Percentiles rank a stretch among this genome's conserved stretches.
These are phyloP conservation scores for Aspergillus calidoustus DNA, from an alignment of 2,329 filamentous ascomycete species.

Conservation along the genomic window DNA sequence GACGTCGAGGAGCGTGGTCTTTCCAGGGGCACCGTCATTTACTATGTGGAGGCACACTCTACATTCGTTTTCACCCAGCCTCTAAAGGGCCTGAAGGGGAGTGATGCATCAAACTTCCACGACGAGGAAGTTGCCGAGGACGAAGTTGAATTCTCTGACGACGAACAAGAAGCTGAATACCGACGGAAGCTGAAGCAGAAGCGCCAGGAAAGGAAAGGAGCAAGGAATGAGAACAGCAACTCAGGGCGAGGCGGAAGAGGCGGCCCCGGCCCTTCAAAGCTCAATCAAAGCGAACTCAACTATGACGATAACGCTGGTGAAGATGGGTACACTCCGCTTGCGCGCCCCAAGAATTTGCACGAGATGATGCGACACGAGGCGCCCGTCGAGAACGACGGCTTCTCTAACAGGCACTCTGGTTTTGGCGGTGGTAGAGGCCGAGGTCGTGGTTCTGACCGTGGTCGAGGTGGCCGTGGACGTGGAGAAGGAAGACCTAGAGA, in stretches of 20 bases:
- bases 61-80: slow-evolving; percentile 85
- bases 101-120: slow-evolving; percentile 91
- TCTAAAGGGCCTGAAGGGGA: slow-evolving; percentile 78
- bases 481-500: slow-evolving; percentile 38
- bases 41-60: slow-evolving; percentile 78
- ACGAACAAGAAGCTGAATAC: slow-evolving; percentile 88
- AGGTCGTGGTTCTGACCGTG: slow-evolving; percentile 46
- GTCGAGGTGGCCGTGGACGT: slow-evolving; percentile 43
- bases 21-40: slow-evolving; percentile 71
- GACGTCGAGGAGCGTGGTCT: slow-evolving; percentile 72
- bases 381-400: slow-evolving; percentile 39
- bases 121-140: slow-evolving; percentile 88
- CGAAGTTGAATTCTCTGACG: slow-evolving; percentile 94
- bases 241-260: slow-evolving; percentile 43
- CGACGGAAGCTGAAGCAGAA: slow-evolving; percentile 72
- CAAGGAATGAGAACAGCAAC: slow-evolving; percentile 48
- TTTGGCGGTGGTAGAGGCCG: slow-evolving; percentile 55
- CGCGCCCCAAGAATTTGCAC: slow-evolving; percentile 68
- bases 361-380: slow-evolving; percentile 52
- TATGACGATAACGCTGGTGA: slow-evolving; percentile 67
- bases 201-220: slow-evolving; percentile 59
- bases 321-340: slow-evolving; percentile 68
- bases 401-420: slow-evolving; percentile 38
- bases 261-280: slow-evolving; percentile 43
- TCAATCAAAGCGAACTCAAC: slow-evolving; percentile 56